Percentiles rank a stretch among this genome's conserved stretches.
Conservation (phyloP, 1,284 basidiomycete genomes). For the Sporisorium graminicola region DNA sequence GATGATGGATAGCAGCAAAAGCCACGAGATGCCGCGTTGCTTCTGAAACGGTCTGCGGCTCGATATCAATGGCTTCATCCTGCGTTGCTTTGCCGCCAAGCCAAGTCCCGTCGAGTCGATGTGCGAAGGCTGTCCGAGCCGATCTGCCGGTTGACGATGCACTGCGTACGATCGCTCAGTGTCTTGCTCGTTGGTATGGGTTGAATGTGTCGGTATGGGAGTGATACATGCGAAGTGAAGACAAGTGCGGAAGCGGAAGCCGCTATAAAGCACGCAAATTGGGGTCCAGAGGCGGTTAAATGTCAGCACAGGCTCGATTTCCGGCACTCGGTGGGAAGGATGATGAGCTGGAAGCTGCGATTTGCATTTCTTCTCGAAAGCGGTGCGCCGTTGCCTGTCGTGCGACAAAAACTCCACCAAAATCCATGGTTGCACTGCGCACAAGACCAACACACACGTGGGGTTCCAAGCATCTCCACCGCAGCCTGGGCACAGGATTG, state of each 20-base stretch:
- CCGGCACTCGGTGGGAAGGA: conserved; percentile 23
- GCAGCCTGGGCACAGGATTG: too few relatives aligned
- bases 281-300: conserved; percentile 9
- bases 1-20: conserved; percentile 22
- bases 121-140: background rate
- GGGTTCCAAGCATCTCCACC: too few relatives aligned
- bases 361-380: conserved; percentile 15
- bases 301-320: conserved; percentile 2
- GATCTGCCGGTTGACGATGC: background rate
- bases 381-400: conserved; percentile 6
- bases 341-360: conserved; percentile 41
- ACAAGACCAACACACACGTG: background rate
- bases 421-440: background rate
- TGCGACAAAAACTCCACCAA: conserved; percentile 13
- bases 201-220: background rate
- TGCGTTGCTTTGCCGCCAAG: background rate
- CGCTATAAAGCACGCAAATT: background rate
- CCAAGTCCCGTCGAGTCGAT: background rate
- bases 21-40: conserved; percentile 13
- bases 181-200: background rate
- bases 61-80: conserved; percentile 45
- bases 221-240: background rate
- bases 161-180: background rate
- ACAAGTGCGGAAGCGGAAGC: background rate
- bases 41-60: background rate